These are phyloP conservation scores for Sanghuangporus weigelae DNA, from an alignment of 1,284 basidiomycete genomes.

Conservation along the genomic window DNA sequence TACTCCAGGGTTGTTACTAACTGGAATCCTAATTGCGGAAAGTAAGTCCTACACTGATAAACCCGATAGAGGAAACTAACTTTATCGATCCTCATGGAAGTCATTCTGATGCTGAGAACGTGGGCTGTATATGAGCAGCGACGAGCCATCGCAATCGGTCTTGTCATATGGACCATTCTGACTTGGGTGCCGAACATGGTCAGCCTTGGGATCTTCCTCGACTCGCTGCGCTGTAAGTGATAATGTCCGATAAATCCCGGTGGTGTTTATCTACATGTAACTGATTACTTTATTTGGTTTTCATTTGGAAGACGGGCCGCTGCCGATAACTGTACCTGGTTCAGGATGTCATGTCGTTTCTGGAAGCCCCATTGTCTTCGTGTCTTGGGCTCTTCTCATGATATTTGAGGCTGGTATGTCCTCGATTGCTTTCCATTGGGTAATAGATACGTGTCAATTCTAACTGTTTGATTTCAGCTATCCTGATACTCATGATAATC, in stretches of 20 bases:
- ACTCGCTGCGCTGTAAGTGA: background rate
- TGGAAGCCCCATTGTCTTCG: constrained; percentile 4
- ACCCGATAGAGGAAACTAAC: background rate
- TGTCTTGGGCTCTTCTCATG: constrained; percentile 7
- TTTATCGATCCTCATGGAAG: background rate
- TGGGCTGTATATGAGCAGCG: constrained; percentile 5
- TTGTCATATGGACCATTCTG: constrained; percentile 2
- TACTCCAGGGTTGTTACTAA: background rate
- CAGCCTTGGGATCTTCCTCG: constrained; percentile 1
- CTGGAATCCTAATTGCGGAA: constrained; percentile 1
- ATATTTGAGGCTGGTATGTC: constrained; percentile 5
- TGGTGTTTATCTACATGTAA: background rate
- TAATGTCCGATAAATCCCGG: background rate
- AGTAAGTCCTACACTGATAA: background rate
- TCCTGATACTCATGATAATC: background rate
- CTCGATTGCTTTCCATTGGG: background rate
- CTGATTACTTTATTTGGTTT: background rate
- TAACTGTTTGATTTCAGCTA: background rate
- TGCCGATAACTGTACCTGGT: background rate
- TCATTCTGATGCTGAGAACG: background rate
- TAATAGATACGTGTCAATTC: background rate
- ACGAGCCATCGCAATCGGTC: background rate
- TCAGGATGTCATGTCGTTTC: background rate
- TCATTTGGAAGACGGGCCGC: background rate
- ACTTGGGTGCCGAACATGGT: constrained; percentile 4